A percentile compares a stretch with the other conserved stretches of the same genome.
phyloP scores from a whole-genome alignment of 2,329 filamentous ascomycete species.

The Aspergillus luchuensis region DNA sequence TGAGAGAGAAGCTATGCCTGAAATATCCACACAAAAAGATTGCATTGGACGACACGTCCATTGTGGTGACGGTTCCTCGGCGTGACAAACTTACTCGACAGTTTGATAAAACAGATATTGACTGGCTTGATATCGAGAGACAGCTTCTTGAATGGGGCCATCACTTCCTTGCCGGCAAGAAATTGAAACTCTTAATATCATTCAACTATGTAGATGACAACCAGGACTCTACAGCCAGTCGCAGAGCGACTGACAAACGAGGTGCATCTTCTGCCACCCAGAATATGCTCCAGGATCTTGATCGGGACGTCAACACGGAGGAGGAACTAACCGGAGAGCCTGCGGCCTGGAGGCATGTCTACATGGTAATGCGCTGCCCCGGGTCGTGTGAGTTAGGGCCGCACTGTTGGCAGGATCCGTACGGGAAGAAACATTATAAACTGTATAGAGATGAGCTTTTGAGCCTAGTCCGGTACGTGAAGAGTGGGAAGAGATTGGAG shows the following conservation, averaged over 20 bases:
- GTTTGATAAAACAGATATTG: slow-evolving; percentile 12
- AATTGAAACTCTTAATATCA: slow-evolving; percentile 15
- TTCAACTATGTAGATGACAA: slow-evolving; percentile 19
- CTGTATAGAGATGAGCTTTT: no score
- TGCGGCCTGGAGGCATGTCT: slow-evolving; percentile 17
- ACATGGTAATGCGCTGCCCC: slow-evolving; percentile 18
- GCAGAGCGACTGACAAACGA: slow-evolving; percentile 13
- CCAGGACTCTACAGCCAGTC: slow-evolving; percentile 1
- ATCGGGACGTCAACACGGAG: slow-evolving; percentile 11
- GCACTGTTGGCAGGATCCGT: slow-evolving; percentile 20
- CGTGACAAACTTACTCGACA: not conserved
- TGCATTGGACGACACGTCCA: no score
- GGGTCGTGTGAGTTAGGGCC: slow-evolving; percentile 16
- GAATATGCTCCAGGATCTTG: slow-evolving; percentile 14
- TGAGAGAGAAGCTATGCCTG: no score
- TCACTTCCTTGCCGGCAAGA: slow-evolving; percentile 18
- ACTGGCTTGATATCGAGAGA: slow-evolving; percentile 18
- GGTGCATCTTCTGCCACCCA: slow-evolving; percentile 18
- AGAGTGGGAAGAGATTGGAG: no score
- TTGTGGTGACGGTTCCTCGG: not conserved
- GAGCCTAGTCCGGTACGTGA: no score
- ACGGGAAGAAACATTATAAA: slow-evolving; percentile 20
- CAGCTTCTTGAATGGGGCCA: slow-evolving; percentile 15
- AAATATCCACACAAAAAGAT: no score
- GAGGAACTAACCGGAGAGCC: slow-evolving; percentile 14